Evolutionary conservation across 768 basidiomycete species (phyloP), one percentile per base, ranked within the genome.

Genomic region (Auricularia heimuer): DNA sequence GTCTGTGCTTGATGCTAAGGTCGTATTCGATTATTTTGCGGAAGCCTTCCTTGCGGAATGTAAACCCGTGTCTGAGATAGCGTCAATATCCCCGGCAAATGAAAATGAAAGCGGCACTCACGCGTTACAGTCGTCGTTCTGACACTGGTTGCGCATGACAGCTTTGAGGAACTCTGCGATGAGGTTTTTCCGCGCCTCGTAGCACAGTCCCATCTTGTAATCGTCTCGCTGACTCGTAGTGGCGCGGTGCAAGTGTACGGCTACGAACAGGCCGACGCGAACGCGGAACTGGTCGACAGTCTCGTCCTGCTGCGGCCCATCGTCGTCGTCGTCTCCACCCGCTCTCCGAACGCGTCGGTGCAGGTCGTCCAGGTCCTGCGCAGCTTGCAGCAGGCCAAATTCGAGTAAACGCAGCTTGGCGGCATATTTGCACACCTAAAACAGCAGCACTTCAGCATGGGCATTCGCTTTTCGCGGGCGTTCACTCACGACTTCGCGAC

Each of bases 21-120:
- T 95, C 94, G 71, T 92, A 92, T 77, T 98, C 94, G 72, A 98
- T 88, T 64, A 99, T 83, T 77, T 98, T 98, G 62, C 90, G 92
- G 74, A 90, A 82, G 0, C 92, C 93, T 72, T 99, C 97, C 75
- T 93, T 98, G 63, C 95, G 88, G 76, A 90, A 93, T 0, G 94
- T 92, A 73, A 92, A 94, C 2, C 83, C 86, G 69, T 82, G 76
- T 35, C 93, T 95, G 61, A 44, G 14, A 45, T 68, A 61, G 29
- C n/a, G 21, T 7, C 45, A 24, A 45, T 65, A 34, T n/a, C 29
- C 29, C 29, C 29, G 18, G 24, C 29, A 36, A 66, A 58, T 60
- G 37, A 68, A 44, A 44, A n/a, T 64, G 34, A 61, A 34, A 47
- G 67, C 65, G 60, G 56, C n/a, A 83, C 90, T 77, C 73, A 94